Conservation (phyloP, 2,329 filamentous ascomycete genomes). For the Furcasterigmium furcatum region DNA sequence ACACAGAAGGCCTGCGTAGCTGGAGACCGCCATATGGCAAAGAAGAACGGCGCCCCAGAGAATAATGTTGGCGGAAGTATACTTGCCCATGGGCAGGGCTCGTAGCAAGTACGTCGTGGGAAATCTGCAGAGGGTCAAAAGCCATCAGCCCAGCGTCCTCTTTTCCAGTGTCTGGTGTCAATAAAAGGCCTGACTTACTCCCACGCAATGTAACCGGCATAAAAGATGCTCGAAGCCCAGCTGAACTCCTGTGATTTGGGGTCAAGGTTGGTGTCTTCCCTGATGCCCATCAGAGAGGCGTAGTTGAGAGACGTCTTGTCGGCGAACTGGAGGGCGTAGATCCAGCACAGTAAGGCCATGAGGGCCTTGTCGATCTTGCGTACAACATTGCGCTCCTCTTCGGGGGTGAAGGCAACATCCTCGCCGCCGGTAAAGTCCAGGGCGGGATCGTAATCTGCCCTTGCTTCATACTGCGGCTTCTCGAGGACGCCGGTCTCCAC, state of each 20-base stretch:
- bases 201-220: slow-evolving; percentile 15
- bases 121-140: slow-evolving; percentile 15
- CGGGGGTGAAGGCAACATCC: slow-evolving; percentile 8
- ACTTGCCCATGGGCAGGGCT: slow-evolving; percentile 27
- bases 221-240: slow-evolving; percentile 16
- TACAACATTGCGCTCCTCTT: slow-evolving; percentile 5
- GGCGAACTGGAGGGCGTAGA: slow-evolving; percentile 9
- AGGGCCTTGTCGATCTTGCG: slow-evolving; percentile 7
- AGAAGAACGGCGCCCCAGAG: slow-evolving; percentile 33
- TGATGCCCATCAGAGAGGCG: slow-evolving; percentile 12
- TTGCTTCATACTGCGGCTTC: slow-evolving; percentile 6
- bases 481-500: slow-evolving; percentile 8
- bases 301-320: slow-evolving; percentile 11
- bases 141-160: background rate
- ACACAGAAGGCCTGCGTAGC: slow-evolving; percentile 15
- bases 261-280: slow-evolving; percentile 10
- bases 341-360: slow-evolving; percentile 7
- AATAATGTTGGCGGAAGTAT: slow-evolving; percentile 28
- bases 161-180: background rate
- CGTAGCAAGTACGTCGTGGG: slow-evolving; percentile 30
- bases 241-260: slow-evolving; percentile 12
- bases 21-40: slow-evolving; percentile 14
- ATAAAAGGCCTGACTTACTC: slow-evolving; percentile 8
- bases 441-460: slow-evolving; percentile 5
- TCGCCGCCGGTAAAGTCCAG: slow-evolving; percentile 8